Percentiles rank a stretch among this genome's conserved stretches.
Evolutionary conservation across 495 filamentous ascomycete species (phyloP).

Genomic region (Penicillium chermesinum): DNA sequence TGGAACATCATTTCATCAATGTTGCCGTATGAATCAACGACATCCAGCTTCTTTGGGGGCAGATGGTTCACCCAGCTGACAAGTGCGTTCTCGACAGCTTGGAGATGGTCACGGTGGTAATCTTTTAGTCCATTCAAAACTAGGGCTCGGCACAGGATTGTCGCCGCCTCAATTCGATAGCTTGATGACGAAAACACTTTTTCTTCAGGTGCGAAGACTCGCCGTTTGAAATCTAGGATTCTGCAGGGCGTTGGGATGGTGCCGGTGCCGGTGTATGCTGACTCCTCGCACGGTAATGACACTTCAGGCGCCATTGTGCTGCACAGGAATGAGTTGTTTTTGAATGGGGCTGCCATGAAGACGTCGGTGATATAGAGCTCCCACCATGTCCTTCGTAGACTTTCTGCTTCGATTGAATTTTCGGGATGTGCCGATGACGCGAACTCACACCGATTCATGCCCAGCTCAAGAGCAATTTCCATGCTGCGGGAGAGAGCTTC

Average conservation of each 20-base stretch:
- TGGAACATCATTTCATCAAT: constrained; percentile 47
- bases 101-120: constrained; percentile 36
- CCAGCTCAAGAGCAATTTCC: constrained; percentile 34
- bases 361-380: constrained; percentile 38
- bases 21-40: constrained; percentile 41
- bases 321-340: constrained; percentile 26
- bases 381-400: constrained; percentile 41
- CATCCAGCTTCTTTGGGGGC: constrained; percentile 35
- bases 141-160: constrained; percentile 33
- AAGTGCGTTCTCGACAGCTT: constrained; percentile 42
- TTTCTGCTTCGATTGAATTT: constrained; percentile 33
- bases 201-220: constrained; percentile 34
- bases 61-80: constrained; percentile 43
- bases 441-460: constrained; percentile 34
- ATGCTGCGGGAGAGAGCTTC: constrained; percentile 25
- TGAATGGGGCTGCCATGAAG: constrained; percentile 29
- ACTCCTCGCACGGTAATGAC: constrained; percentile 37
- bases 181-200: constrained; percentile 36
- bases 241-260: constrained; percentile 27
- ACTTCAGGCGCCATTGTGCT: constrained; percentile 32
- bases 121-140: constrained; percentile 34
- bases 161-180: constrained; percentile 41
- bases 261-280: constrained; percentile 23
- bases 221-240: constrained; percentile 32
- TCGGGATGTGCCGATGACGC: constrained; percentile 19